Conservation (phyloP, 495 filamentous ascomycete genomes). For the Lepidopterella palustris region DNA sequence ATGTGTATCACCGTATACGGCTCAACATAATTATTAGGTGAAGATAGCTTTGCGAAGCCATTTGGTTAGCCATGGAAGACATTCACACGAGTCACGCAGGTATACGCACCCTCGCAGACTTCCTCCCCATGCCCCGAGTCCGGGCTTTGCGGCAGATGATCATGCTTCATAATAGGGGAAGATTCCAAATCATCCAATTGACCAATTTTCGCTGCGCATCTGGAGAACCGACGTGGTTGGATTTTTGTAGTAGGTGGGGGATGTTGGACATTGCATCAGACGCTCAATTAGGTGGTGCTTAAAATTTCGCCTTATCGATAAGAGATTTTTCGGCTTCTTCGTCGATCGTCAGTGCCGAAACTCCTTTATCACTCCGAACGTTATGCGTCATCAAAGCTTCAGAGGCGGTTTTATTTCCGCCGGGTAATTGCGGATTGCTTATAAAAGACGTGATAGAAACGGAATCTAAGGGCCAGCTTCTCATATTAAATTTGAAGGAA, state of each 20-base stretch:
- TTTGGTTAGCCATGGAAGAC: neutral
- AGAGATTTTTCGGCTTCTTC: neutral
- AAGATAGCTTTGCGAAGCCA: neutral
- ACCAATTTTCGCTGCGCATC: neutral
- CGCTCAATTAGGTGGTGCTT: neutral
- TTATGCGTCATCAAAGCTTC: neutral
- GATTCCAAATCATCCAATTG: neutral
- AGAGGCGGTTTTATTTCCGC: neutral
- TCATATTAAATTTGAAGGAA: neutral
- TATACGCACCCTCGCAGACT: constrained; percentile 1
- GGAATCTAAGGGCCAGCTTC: too few species aligned
- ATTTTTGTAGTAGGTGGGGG: neutral
- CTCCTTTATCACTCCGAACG: neutral
- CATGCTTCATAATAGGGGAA: constrained; percentile 24
- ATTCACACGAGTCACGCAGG: neutral
- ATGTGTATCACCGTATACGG: too few species aligned
- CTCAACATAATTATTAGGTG: neutral
- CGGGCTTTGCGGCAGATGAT: constrained; percentile 22
- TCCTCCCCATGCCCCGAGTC: constrained; percentile 17
- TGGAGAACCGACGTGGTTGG: neutral
- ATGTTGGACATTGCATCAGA: neutral
- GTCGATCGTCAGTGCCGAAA: neutral
- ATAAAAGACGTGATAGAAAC: too few species aligned
- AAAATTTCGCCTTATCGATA: neutral
- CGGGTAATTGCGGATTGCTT: too few species aligned